phyloP scores from a whole-genome alignment of 805 yeast genomes.

The Myxozyma neotropica region DNA sequence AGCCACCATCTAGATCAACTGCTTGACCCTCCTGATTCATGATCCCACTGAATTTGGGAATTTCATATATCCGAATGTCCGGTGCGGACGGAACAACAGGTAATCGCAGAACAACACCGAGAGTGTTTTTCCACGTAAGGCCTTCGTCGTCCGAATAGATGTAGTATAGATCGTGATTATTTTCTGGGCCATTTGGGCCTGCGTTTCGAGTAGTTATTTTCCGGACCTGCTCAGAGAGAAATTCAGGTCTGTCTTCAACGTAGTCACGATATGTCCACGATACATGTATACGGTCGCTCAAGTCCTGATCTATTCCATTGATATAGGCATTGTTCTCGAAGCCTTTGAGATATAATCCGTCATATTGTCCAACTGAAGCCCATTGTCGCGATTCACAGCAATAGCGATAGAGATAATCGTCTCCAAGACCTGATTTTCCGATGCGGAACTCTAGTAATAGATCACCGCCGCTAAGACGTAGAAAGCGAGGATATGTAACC shows the following conservation, averaged over 20 bases:
- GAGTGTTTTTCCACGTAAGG: slow-evolving; percentile 31
- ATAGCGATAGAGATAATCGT: slow-evolving; percentile 31
- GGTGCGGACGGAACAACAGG: slow-evolving; percentile 30
- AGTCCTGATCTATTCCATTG: slow-evolving; percentile 33
- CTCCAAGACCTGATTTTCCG: slow-evolving; percentile 37
- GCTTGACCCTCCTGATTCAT: slow-evolving; percentile 38
- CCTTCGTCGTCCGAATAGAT: slow-evolving; percentile 36
- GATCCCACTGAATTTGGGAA: slow-evolving; percentile 28
- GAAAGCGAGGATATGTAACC: slow-evolving; percentile 36
- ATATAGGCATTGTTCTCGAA: slow-evolving; percentile 34
- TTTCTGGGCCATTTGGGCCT: slow-evolving; percentile 38
- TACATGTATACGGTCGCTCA: slow-evolving; percentile 24
- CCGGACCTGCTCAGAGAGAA: not conserved
- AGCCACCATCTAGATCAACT: slow-evolving; percentile 24
- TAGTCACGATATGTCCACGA: slow-evolving; percentile 37
- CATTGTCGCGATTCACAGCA: slow-evolving; percentile 12
- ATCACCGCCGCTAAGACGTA: slow-evolving; percentile 29
- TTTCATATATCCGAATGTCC: slow-evolving; percentile 5
- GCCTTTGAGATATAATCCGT: slow-evolving; percentile 32
- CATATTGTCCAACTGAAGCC: slow-evolving; percentile 21
- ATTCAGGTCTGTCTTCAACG: slow-evolving; percentile 28
- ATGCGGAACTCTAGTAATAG: slow-evolving; percentile 17
- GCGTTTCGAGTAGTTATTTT: slow-evolving; percentile 24
- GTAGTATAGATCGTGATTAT: slow-evolving; percentile 36
- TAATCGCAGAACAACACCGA: slow-evolving; percentile 5